A percentile compares a stretch with the other conserved stretches of the same genome.
Conservation (phyloP, 2,329 filamentous ascomycete genomes). For the Ophiostoma piceae region DNA sequence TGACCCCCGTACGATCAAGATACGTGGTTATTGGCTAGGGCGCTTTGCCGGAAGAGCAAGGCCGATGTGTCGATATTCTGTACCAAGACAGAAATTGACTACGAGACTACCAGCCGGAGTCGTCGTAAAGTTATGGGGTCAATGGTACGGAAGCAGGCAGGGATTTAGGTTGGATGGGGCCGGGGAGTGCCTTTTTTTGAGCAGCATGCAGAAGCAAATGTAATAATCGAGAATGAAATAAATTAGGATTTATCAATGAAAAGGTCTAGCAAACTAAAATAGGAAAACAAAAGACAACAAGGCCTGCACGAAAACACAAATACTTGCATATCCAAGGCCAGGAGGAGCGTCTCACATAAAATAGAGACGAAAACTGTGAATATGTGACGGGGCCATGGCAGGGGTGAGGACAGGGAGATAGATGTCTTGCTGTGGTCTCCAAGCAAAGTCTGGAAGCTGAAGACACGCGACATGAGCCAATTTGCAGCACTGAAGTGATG, state of each 20-base stretch:
- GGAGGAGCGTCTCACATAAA: slow-evolving; percentile 6
- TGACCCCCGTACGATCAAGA: not conserved
- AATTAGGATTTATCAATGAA: too few relatives aligned
- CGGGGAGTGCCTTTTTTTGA: slow-evolving; percentile 6
- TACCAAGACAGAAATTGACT: not conserved
- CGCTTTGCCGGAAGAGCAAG: not conserved
- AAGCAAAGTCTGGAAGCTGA: not conserved
- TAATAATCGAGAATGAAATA: not conserved
- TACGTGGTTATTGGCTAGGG: not conserved
- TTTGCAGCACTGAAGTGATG: not conserved
- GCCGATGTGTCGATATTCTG: not conserved
- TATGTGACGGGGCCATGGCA: not conserved
- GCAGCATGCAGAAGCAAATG: not conserved
- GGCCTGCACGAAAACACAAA: not conserved
- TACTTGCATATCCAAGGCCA: slow-evolving; percentile 8
- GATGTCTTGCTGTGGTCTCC: not conserved
- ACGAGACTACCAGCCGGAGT: not conserved
- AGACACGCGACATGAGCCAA: not conserved
- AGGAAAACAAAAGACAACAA: not conserved
- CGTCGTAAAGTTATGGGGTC: not conserved
- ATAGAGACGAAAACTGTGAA: not conserved
- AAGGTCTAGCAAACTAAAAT: not conserved
- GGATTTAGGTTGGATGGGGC: not conserved
- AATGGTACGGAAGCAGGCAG: not conserved
- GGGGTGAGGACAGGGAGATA: not conserved